These are phyloP conservation scores for Astrothelium subdiscretum DNA, from an alignment of 495 filamentous ascomycete genomes.

Conservation along the genomic window DNA sequence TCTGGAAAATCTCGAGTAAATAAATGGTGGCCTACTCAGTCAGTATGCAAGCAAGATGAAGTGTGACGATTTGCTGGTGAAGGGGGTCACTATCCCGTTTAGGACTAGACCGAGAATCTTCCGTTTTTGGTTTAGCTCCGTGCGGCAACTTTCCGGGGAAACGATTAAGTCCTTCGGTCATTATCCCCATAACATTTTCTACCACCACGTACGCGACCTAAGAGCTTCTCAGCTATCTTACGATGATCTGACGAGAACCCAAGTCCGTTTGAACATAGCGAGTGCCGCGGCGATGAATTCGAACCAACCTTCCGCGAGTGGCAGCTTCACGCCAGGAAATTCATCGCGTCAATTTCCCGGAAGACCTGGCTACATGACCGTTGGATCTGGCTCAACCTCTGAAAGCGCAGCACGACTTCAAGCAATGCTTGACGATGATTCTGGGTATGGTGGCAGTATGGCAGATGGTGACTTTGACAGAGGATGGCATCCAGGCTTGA, in stretches of 20 bases:
- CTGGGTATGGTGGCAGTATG: conserved; percentile 76
- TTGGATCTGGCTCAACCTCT: conserved; percentile 70
- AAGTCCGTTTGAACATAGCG: no score
- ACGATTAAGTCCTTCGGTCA: conserved; percentile 12
- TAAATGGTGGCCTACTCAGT: conserved; percentile 1
- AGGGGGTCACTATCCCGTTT: no score
- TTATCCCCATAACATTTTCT: conserved; percentile 7
- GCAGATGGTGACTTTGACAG: conserved; percentile 39
- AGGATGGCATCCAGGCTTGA: conserved; percentile 51
- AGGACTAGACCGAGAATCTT: not conserved
- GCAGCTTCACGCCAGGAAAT: not conserved
- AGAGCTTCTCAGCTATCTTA: no score
- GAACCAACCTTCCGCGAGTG: conserved; percentile 11
- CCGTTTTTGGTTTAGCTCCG: conserved; percentile 1
- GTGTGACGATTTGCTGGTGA: not conserved
- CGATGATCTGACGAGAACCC: not conserved
- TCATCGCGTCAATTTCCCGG: conserved; percentile 19
- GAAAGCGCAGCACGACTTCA: conserved; percentile 59
- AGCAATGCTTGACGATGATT: conserved; percentile 66
- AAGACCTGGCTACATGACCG: conserved; percentile 69
- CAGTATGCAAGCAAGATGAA: no score
- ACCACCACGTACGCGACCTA: not conserved
- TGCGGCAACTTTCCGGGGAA: conserved; percentile 4
- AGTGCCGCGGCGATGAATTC: conserved; percentile 6
- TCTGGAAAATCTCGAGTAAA: conserved; percentile 5